phyloP scores from a whole-genome alignment of 2,329 filamentous ascomycete species.

The Rutstroemia sp. region DNA sequence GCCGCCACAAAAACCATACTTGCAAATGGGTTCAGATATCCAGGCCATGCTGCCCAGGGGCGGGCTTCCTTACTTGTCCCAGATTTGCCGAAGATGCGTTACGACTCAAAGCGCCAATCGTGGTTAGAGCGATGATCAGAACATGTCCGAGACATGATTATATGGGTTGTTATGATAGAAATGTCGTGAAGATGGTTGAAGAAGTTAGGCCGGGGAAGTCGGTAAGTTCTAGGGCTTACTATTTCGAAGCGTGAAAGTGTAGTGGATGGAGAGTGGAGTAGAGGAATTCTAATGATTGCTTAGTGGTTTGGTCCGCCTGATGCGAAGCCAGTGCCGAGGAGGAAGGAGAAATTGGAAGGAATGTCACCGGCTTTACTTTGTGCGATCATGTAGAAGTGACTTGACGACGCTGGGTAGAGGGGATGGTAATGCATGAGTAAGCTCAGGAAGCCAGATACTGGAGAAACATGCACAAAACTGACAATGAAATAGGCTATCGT shows the following conservation, averaged over 20 bases:
- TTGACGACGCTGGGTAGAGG: not conserved
- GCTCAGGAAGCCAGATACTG: not conserved
- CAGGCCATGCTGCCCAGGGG: not conserved
- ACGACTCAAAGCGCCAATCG: slow-evolving; percentile 1
- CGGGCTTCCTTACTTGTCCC: slow-evolving; percentile 2
- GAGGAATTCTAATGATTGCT: not conserved
- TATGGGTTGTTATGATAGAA: slow-evolving; percentile 1
- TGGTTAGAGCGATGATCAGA: not conserved
- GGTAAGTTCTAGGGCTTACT: not conserved
- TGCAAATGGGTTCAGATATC: slow-evolving; percentile 8
- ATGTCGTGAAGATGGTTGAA: slow-evolving; percentile 6
- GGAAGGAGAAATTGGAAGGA: not conserved
- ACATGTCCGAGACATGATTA: not conserved
- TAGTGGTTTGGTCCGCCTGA: slow-evolving; percentile 8
- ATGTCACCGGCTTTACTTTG: not conserved
- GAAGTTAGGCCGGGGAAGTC: not conserved
- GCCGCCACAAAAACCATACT: not conserved
- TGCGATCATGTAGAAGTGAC: not conserved
- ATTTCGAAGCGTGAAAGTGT: not conserved
- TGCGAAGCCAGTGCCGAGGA: not conserved
- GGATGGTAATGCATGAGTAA: not conserved
- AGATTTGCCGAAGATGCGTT: not conserved
- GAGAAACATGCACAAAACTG: not conserved
- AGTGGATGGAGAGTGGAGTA: not conserved
- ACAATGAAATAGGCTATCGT: not conserved